Evolutionary conservation across 2,329 filamentous ascomycete genomes (phyloP).

Genomic region (Furcasterigmium furcatum): DNA sequence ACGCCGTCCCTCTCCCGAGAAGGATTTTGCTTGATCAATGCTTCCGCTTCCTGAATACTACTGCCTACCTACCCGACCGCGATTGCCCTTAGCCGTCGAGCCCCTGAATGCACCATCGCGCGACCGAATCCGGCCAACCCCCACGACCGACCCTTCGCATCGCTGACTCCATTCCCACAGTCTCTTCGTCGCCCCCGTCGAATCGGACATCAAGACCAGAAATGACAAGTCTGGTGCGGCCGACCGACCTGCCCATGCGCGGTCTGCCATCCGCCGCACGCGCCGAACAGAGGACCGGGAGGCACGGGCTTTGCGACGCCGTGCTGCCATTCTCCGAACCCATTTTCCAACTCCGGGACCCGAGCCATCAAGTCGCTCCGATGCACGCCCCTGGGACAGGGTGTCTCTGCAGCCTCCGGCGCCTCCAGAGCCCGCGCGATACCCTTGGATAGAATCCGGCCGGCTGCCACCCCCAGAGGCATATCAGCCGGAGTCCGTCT

Average conservation of each 20-base stretch:
- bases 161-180: conserved; percentile 23
- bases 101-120: too few species aligned
- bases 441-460: conserved; percentile 14
- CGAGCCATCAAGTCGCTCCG: too few species aligned
- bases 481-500: background rate
- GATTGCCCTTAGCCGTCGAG: too few species aligned
- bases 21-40: too few species aligned
- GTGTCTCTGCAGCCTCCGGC: conserved; percentile 1
- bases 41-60: too few species aligned
- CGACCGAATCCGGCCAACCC: too few species aligned
- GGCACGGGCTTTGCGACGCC: conserved; percentile 24
- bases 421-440: conserved; percentile 6
- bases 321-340: conserved; percentile 12
- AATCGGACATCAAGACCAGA: conserved; percentile 37
- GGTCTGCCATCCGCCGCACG: conserved; percentile 36
- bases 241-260: conserved; percentile 16
- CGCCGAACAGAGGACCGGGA: conserved; percentile 27
- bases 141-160: background rate
- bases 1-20: background rate
- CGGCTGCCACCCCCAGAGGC: conserved; percentile 11
- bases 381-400: too few species aligned
- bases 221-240: conserved; percentile 17
- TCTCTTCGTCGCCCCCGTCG: conserved; percentile 42
- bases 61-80: too few species aligned
- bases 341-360: background rate